Conservation (phyloP, 371 early-diverging fungal genomes). For the Mucor lusitanicus region DNA sequence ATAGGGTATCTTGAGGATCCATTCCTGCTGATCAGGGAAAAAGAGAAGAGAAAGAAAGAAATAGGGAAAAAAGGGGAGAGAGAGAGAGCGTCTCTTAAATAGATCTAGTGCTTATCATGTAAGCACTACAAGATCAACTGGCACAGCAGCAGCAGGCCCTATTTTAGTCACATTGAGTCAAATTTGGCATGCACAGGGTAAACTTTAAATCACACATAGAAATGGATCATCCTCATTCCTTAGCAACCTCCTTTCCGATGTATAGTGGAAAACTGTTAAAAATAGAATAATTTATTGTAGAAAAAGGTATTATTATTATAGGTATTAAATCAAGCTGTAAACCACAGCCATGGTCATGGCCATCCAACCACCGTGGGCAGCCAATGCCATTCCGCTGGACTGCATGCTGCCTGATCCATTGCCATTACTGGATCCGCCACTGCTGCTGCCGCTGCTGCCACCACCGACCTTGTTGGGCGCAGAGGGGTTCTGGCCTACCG, state of each 20-base stretch:
- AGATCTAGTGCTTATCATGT: not conserved
- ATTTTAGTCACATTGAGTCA: not conserved
- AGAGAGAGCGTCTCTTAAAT: not conserved
- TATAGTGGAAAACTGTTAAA: not conserved
- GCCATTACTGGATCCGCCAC: not conserved
- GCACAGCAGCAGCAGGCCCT: not conserved
- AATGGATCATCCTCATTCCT: not conserved
- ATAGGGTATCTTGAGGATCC: conserved; percentile 20
- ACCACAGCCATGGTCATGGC: conserved; percentile 10
- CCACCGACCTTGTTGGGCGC: not conserved
- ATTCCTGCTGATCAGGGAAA: conserved; percentile 3
- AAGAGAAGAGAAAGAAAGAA: conserved; percentile 3
- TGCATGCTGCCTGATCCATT: not conserved
- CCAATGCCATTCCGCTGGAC: not conserved
- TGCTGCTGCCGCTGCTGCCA: not conserved
- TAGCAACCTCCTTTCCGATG: not conserved
- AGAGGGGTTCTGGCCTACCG: conserved; percentile 35
- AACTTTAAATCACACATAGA: not conserved
- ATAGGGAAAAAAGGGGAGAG: not conserved
- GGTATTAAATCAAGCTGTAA: not conserved
- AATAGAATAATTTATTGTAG: not conserved
- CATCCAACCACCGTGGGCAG: conserved; percentile 7
- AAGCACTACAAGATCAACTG: not conserved
- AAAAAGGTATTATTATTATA: too few relatives aligned
- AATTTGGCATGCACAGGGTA: not conserved